phyloP scores from a whole-genome alignment of 2,329 filamentous ascomycete genomes.

The Fusarium coffeatum region DNA sequence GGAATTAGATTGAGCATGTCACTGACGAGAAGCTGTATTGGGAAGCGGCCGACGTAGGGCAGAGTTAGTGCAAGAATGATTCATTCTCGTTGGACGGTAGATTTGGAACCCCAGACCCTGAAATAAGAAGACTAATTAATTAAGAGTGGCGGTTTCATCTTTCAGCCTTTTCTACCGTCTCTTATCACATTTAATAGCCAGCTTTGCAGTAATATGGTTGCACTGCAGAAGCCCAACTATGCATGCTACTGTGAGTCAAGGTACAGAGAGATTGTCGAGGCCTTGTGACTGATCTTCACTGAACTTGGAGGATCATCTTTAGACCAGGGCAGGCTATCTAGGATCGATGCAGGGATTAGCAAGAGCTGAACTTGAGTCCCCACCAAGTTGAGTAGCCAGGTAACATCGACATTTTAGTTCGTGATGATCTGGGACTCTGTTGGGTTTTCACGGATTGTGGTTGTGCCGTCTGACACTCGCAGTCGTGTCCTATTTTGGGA shows the following conservation, averaged over 20 bases:
- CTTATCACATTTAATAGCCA: background rate
- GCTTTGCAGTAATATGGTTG: slow-evolving; percentile 18
- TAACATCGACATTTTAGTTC: slow-evolving; percentile 2
- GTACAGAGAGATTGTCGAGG: slow-evolving; percentile 1
- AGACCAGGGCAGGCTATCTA: slow-evolving; percentile 16
- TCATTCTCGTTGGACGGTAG: slow-evolving; percentile 22
- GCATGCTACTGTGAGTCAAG: slow-evolving; percentile 1
- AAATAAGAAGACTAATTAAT: slow-evolving; percentile 37
- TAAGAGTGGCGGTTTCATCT: slow-evolving; percentile 38
- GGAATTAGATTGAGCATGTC: slow-evolving; percentile 8
- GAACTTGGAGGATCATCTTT: slow-evolving; percentile 27
- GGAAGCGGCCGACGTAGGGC: slow-evolving; percentile 22
- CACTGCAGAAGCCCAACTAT: slow-evolving; percentile 7
- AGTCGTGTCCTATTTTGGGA: slow-evolving; percentile 28
- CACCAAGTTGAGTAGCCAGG: slow-evolving; percentile 15
- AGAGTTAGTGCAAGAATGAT: slow-evolving; percentile 21
- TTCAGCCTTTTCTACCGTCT: slow-evolving; percentile 18
- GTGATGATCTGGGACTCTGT: slow-evolving; percentile 12
- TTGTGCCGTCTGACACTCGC: slow-evolving; percentile 44
- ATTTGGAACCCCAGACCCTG: slow-evolving; percentile 34
- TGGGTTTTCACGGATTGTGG: slow-evolving; percentile 26
- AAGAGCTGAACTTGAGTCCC: slow-evolving; percentile 37
- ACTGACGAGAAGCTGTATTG: background rate
- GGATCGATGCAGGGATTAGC: slow-evolving; percentile 29
- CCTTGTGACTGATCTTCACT: slow-evolving; percentile 29